Conservation (phyloP, 2,329 filamentous ascomycete species). For the Penicillium sp. region DNA sequence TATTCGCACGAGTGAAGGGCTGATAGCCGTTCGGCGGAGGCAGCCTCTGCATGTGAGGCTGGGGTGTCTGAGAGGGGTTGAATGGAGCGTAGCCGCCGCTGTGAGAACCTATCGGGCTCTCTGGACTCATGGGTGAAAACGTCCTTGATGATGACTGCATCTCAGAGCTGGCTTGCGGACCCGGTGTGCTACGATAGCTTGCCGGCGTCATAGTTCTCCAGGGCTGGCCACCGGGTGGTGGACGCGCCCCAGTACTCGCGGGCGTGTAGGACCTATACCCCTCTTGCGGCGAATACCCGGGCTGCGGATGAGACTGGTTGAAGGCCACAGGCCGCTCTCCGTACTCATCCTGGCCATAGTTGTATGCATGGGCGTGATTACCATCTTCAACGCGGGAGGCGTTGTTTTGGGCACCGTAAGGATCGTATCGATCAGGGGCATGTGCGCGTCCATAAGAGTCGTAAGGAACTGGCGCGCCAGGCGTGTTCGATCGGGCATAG, state of each 20-base stretch:
- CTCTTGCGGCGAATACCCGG: constrained; percentile 11
- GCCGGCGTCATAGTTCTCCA: constrained; percentile 14
- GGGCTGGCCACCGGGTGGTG: not conserved
- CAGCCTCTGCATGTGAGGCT: constrained; percentile 3
- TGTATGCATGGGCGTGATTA: not conserved
- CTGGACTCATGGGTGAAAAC: constrained; percentile 13
- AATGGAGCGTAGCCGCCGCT: constrained; percentile 22
- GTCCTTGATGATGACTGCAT: constrained; percentile 9
- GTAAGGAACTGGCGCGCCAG: not conserved
- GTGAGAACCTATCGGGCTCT: constrained; percentile 8
- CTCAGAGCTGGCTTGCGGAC: constrained; percentile 2
- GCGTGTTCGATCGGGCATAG: not conserved
- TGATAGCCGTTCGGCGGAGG: constrained; percentile 16
- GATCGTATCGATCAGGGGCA: constrained; percentile 9
- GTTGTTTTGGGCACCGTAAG: constrained; percentile 5
- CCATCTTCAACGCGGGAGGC: not conserved
- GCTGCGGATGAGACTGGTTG: constrained; percentile 6
- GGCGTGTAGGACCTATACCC: constrained; percentile 10
- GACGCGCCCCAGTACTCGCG: constrained; percentile 5
- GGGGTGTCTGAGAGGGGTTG: constrained; percentile 14
- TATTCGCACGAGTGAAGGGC: constrained; percentile 18
- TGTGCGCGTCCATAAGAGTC: not conserved
- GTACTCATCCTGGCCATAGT: not conserved
- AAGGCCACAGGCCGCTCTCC: constrained; percentile 10
- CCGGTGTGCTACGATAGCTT: constrained; percentile 11